These are phyloP conservation scores for Fusarium paranaense DNA, from an alignment of 2,329 filamentous ascomycete species.

Conservation along the genomic window DNA sequence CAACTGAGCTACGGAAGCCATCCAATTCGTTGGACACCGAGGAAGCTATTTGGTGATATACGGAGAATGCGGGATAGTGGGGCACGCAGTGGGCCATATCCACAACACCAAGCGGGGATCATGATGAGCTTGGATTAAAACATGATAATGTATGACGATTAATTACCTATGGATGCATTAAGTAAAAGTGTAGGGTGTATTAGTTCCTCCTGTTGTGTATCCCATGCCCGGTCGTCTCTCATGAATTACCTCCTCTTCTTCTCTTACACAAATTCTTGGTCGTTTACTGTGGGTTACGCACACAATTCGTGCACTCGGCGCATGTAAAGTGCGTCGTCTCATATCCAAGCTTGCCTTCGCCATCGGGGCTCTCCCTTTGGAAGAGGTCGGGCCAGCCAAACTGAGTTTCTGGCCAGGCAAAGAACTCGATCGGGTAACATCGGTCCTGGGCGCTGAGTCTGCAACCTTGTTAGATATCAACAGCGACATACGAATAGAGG, in stretches of 20 bases:
- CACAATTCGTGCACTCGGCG: conserved; percentile 39
- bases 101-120: not conserved
- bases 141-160: conserved; percentile 6
- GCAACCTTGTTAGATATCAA: conserved; percentile 8
- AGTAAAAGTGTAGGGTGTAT: not conserved
- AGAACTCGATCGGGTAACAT: conserved; percentile 32
- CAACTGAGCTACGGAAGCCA: conserved; percentile 48
- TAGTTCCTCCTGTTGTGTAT: not conserved
- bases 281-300: conserved; percentile 10
- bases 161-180: conserved; percentile 7
- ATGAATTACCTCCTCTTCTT: not conserved
- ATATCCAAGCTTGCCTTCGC: conserved; percentile 24
- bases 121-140: not conserved
- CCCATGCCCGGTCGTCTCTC: not conserved
- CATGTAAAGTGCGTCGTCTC: conserved; percentile 44
- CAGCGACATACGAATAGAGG: not conserved
- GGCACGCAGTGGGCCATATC: not conserved
- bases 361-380: conserved; percentile 21
- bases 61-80: fast-evolving
- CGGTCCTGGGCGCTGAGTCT: conserved; percentile 21
- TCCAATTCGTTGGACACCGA: conserved; percentile 10
- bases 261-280: not conserved
- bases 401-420: conserved; percentile 43
- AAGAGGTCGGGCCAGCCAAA: conserved; percentile 37
- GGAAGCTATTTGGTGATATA: not conserved